Evolutionary conservation across 176 grass and related monocot species (phyloP).

Genomic region (Ensete ventricosum): DNA sequence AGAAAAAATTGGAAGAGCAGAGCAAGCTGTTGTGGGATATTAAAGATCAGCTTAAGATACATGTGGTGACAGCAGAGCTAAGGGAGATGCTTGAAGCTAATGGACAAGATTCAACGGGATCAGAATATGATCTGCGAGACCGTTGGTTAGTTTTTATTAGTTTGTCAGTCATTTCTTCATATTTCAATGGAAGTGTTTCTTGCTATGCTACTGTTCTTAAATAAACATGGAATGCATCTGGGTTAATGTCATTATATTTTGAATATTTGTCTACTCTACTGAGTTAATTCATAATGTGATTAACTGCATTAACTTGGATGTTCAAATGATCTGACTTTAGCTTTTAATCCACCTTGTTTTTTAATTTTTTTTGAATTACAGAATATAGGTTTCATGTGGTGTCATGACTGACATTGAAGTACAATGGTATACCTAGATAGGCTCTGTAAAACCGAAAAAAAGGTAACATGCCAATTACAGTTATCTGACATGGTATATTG

Average conservation of each 20-base stretch:
- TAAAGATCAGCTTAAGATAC: constrained; percentile 81
- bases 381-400: too few species aligned
- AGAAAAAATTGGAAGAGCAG: constrained; percentile 65
- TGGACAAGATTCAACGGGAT: constrained; percentile 69
- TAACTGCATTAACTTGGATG: not conserved
- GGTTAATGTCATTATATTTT: not conserved
- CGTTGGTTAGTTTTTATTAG: constrained; percentile 50
- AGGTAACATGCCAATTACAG: too few species aligned
- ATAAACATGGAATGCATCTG: too few species aligned
- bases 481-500: too few species aligned
- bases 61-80: constrained; percentile 65
- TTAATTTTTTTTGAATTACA: too few species aligned
- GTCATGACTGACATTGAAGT: too few species aligned
- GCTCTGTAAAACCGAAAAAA: too few species aligned
- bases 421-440: too few species aligned
- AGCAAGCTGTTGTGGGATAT: constrained; percentile 79
- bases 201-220: not conserved
- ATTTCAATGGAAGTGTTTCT: too few species aligned
- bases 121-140: constrained; percentile 69
- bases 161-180: constrained; percentile 1
- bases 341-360: not conserved
- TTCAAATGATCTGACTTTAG: not conserved
- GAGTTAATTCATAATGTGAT: not conserved
- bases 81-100: constrained; percentile 83
- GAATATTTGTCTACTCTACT: not conserved